Percentiles rank a stretch among this genome's conserved stretches.
phyloP scores from a whole-genome alignment of 352 stramenopile genomes.

The Globisporangium ultimum region DNA sequence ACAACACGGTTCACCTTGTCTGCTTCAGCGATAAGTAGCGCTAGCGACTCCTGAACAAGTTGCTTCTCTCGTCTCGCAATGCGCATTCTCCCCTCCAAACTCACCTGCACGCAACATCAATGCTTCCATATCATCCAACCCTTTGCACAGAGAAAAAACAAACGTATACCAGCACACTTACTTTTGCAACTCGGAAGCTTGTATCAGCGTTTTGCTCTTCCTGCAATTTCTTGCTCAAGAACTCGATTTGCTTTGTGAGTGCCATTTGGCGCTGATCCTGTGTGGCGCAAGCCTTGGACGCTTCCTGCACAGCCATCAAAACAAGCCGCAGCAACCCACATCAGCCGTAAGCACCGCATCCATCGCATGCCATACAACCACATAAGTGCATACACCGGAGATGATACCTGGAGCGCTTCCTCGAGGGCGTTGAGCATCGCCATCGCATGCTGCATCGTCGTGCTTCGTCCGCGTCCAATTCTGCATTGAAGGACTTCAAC shows the following conservation, averaged over 20 bases:
- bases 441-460: constrained; percentile 23
- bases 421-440: constrained; percentile 28
- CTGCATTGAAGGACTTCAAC: constrained; percentile 25
- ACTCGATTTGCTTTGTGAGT: constrained; percentile 12
- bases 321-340: not conserved
- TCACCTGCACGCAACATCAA: not conserved
- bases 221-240: constrained; percentile 11
- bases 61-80: constrained; percentile 3
- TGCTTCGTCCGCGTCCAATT: not conserved
- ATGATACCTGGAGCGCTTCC: constrained; percentile 20
- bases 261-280: constrained; percentile 8
- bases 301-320: constrained; percentile 10
- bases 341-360: not conserved
- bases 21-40: not conserved
- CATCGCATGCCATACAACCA: not conserved
- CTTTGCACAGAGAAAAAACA: not conserved
- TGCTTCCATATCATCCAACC: not conserved
- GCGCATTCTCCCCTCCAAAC: constrained; percentile 3
- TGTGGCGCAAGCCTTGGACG: constrained; percentile 3
- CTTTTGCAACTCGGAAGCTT: not conserved
- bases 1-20: not conserved
- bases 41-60: not conserved
- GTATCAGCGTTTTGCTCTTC: constrained; percentile 3
- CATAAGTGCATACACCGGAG: not conserved
- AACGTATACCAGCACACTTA: not conserved